Percentiles rank a stretch among this genome's conserved stretches.
These are phyloP conservation scores for Lipomyces starkeyi DNA, from an alignment of 805 yeast species.

Conservation along the genomic window DNA sequence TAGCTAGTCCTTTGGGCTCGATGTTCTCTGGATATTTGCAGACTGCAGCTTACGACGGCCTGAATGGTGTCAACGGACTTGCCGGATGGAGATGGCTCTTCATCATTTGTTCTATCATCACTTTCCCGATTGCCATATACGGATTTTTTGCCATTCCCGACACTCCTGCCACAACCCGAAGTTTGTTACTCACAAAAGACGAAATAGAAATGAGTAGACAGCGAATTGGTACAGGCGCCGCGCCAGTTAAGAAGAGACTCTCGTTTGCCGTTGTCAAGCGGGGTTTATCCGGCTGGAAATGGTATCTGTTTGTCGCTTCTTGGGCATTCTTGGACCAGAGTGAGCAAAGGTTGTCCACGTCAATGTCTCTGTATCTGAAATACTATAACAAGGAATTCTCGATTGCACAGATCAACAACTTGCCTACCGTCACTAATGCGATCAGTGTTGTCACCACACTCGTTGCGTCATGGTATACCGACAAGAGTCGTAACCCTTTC, in stretches of 20 bases:
- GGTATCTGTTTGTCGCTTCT: conserved; percentile 45
- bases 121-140: conserved; percentile 48
- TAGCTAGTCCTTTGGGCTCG: conserved; percentile 50
- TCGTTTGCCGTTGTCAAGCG: conserved; percentile 39
- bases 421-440: conserved; percentile 52
- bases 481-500: conserved; percentile 42
- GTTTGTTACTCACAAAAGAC: conserved; percentile 45
- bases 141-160: conserved; percentile 58
- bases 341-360: conserved; percentile 22
- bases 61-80: conserved; percentile 52
- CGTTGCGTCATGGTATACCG: conserved; percentile 35
- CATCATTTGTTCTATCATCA: conserved; percentile 63
- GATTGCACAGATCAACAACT: conserved; percentile 49
- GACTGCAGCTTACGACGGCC: conserved; percentile 50
- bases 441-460: conserved; percentile 53
- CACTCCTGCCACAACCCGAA: conserved; percentile 52
- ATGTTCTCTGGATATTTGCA: conserved; percentile 56
- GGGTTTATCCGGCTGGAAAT: conserved; percentile 45
- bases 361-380: conserved; percentile 26
- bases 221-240: conserved; percentile 44
- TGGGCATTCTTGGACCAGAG: conserved; percentile 47
- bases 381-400: conserved; percentile 40
- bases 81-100: conserved; percentile 72
- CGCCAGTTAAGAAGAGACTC: conserved; percentile 35
- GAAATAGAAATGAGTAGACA: conserved; percentile 46